phyloP scores from a whole-genome alignment of 2,329 filamentous ascomycete genomes.

The Bipolaris bicolor region DNA sequence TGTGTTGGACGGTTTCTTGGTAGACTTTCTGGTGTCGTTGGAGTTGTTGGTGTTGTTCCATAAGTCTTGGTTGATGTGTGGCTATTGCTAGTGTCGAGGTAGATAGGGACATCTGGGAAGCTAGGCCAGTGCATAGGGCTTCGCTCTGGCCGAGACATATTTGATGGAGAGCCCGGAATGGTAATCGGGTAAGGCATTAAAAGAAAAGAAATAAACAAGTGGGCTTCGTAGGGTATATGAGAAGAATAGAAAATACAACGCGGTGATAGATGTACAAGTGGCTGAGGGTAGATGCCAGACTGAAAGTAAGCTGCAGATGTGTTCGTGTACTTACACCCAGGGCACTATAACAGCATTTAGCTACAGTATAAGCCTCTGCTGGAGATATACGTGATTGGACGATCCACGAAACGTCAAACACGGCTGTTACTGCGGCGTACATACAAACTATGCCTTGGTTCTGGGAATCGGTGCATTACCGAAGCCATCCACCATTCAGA shows the following conservation, averaged over 20 bases:
- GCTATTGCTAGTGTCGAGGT: conserved; percentile 35
- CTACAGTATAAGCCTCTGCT: conserved; percentile 20
- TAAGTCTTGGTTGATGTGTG: too few relatives aligned
- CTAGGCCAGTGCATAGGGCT: conserved; percentile 28
- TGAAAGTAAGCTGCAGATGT: too few relatives aligned
- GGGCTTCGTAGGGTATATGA: too few relatives aligned
- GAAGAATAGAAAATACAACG: too few relatives aligned
- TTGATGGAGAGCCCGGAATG: conserved; percentile 5
- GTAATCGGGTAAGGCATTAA: conserved; percentile 30
- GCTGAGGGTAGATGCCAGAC: too few relatives aligned
- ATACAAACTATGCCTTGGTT: conserved; percentile 31
- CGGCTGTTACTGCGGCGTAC: conserved; percentile 28
- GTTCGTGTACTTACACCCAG: too few relatives aligned
- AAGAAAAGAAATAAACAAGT: too few relatives aligned
- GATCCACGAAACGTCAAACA: conserved; percentile 31
- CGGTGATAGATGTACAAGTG: too few relatives aligned
- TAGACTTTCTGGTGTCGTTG: conserved; percentile 25
- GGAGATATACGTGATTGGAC: conserved; percentile 20
- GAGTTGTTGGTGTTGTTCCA: conserved; percentile 31
- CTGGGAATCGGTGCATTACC: conserved; percentile 28
- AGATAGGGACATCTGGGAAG: conserved; percentile 35
- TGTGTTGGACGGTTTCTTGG: conserved; percentile 3
- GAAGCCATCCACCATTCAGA: conserved; percentile 33
- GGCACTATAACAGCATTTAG: conserved; percentile 28
- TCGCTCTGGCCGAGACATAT: conserved; percentile 8